Base-by-base conservation (phyloP, 176 grass and related monocot genomes). In the Tuctoria greenei region DNA sequence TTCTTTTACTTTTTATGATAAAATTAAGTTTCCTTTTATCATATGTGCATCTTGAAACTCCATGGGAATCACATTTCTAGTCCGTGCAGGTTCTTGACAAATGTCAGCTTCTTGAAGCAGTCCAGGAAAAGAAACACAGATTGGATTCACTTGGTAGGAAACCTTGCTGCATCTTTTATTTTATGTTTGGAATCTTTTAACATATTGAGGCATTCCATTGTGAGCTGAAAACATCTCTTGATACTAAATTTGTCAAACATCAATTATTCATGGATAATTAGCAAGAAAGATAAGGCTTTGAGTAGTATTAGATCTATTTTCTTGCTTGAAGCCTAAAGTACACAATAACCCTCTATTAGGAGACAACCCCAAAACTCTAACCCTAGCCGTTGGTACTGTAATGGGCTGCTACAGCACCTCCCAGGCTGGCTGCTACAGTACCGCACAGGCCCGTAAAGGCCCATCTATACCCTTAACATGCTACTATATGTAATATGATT, bases 101-200 rank as follows among this genome's bases (percentile, higher is more conserved):
- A 88, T 98, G 95, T 38, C 95, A 98, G 73, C 91, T 98, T 79
- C 80, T 75, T 74, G 91, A 94, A 83, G 65, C 82, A 73, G 89
- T 98, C 82, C 84, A 82, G 72, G 91, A 88, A 84, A 98, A 94
- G 82, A 84, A 90, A 36, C 68, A 87, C 10, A 85, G 89, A 64
- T 60, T 98, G 73, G 95, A 92, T 75, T 94, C 95, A 71, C 64
- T 90, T 82, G 95, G 94, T 91, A 91, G 39, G 58, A 78, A 27
- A 51, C 36, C 26, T 23, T 64, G 43, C n/a, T 63, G 8, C 38
- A 47, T 69, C 1, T 76, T 5, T 79, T 28, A 14, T 79, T 13
- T 49, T 56, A 2, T 23, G 37, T 70, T n/a, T 9, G 11, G 11
- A 57, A 42, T 46, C 12, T 12, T 52, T 50, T 37, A 25, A 76